phyloP scores from a whole-genome alignment of 805 yeast genomes.

The Saturnispora saitoi region DNA sequence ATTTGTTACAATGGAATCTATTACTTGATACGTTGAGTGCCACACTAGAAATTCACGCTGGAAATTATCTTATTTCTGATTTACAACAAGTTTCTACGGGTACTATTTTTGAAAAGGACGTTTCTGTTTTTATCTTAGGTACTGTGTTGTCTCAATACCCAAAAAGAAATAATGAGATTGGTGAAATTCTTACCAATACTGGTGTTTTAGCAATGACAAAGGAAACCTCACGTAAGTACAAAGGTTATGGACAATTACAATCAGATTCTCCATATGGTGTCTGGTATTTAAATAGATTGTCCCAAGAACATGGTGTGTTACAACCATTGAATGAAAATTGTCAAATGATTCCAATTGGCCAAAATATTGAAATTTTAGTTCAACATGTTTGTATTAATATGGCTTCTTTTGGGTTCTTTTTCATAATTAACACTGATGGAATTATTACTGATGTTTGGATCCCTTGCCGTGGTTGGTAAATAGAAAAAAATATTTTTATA shows the following conservation, averaged over 20 bases:
- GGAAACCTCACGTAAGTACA: conserved; percentile 46
- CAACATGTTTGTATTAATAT: conserved; percentile 73
- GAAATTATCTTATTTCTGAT: conserved; percentile 67
- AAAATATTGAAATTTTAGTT: conserved; percentile 47
- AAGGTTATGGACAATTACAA: conserved; percentile 47
- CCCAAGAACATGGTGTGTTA: conserved; percentile 76
- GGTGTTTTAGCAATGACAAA: conserved; percentile 66
- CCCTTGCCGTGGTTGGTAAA: conserved; percentile 20
- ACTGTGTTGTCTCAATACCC: conserved; percentile 55
- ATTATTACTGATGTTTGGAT: conserved; percentile 25
- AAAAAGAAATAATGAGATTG: conserved; percentile 39
- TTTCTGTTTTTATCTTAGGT: conserved; percentile 48
- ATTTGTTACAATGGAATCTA: conserved; percentile 9
- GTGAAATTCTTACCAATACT: conserved; percentile 59
- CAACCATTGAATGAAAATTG: conserved; percentile 34
- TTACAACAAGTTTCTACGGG: conserved; percentile 70
- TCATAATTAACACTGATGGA: conserved; percentile 38
- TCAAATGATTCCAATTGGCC: conserved; percentile 43
- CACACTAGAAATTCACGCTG: conserved; percentile 67
- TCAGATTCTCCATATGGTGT: conserved; percentile 35
- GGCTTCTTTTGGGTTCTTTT: conserved; percentile 50
- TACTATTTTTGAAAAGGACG: conserved; percentile 36
- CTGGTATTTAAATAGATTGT: conserved; percentile 57
- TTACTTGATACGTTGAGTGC: conserved; percentile 26
- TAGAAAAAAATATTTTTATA: conserved; percentile 15